A percentile compares a stretch with the other conserved stretches of the same genome.
These are phyloP conservation scores for Verticillium nubilum DNA, from an alignment of 2,329 filamentous ascomycete genomes.

Conservation along the genomic window DNA sequence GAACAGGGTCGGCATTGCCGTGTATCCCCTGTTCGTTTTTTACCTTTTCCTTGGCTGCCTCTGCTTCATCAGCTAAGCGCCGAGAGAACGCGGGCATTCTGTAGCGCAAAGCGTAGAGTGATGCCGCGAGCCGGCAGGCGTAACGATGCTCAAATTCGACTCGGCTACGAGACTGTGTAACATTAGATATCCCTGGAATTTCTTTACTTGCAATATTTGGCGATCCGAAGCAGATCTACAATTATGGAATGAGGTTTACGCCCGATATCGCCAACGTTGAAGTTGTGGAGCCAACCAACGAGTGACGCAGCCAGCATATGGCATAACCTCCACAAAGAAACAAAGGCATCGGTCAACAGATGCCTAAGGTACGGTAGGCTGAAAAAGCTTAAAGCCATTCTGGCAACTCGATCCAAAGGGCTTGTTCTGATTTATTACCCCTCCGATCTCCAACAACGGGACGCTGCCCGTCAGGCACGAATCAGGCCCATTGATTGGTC, in stretches of 20 bases:
- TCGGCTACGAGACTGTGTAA: conserved; percentile 3
- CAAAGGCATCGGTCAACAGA: not conserved
- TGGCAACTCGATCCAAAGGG: not conserved
- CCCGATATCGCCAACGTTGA: not conserved
- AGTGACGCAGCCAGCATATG: not conserved
- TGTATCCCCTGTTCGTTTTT: conserved; percentile 93
- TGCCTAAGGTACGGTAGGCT: too few relatives aligned
- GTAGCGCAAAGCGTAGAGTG: not conserved
- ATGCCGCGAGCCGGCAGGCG: not conserved
- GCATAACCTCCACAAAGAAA: too few relatives aligned
- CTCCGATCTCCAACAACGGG: not conserved
- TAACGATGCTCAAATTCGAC: not conserved
- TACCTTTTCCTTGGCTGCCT: conserved; percentile 89
- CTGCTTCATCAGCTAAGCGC: conserved; percentile 86
- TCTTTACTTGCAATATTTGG: not conserved
- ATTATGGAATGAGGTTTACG: not conserved
- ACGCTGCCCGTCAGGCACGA: not conserved
- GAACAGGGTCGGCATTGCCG: conserved; percentile 87
- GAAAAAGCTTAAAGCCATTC: not conserved
- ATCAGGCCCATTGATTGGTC: not conserved
- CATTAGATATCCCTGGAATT: conserved; percentile 5
- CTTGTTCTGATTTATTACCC: not conserved
- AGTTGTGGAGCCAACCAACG: not conserved
- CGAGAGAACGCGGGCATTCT: not conserved
- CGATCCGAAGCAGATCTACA: not conserved